Evolutionary conservation across 2,329 filamentous ascomycete species (phyloP), one percentile per base, ranked within the genome.

Genomic region (Metarhizium robertsii): DNA sequence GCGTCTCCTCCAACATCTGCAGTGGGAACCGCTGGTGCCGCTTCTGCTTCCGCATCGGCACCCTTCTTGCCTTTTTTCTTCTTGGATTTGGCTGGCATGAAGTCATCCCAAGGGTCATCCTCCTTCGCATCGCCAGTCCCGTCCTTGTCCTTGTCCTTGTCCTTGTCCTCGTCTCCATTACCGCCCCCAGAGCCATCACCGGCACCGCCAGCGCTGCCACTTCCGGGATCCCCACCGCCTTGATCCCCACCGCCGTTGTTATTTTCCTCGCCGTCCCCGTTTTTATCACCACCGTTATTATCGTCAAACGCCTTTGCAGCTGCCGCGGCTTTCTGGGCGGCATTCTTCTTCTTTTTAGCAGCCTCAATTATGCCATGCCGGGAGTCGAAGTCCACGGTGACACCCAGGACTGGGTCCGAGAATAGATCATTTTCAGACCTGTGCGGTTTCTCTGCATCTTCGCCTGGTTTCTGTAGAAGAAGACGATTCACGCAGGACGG

Each of bases 1-100:
- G 67, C 61, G 52, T 70, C 69, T n/a, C 77, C 71, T 55, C 80
- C 78, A 47, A 77, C 71, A 50, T 75, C 76, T 25, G 65, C 62
- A 16, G 61, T 63, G 3, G 67, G 62, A 18, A 65, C 64, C 32
- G 52, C 61, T 2, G 68, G 62, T 20, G 67, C 64, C 16, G 62
- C 59, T 18, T 63, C 66, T 11, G 66, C 60, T 30, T 68, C 65
- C 2, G 61, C 58, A n/a, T 58, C 60, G 11, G 59, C 59, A 30
- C 61, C 58, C 18, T 64, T 66, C 53, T 65, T 61, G 29, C 58
- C 65, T 54, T 66, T 71, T 61, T 76, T 78, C 62, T 73, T 75
- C 64, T 75, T 80, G 45, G 65, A 55, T 51, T 65, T 66, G 14
- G 61, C 53, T 3, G 62, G 53, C 20, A 62, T 46, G 36, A 68